Evolutionary conservation across 176 grass and related monocot genomes (phyloP), one percentile per base, ranked within the genome.

Genomic region (Themeda triandra): DNA sequence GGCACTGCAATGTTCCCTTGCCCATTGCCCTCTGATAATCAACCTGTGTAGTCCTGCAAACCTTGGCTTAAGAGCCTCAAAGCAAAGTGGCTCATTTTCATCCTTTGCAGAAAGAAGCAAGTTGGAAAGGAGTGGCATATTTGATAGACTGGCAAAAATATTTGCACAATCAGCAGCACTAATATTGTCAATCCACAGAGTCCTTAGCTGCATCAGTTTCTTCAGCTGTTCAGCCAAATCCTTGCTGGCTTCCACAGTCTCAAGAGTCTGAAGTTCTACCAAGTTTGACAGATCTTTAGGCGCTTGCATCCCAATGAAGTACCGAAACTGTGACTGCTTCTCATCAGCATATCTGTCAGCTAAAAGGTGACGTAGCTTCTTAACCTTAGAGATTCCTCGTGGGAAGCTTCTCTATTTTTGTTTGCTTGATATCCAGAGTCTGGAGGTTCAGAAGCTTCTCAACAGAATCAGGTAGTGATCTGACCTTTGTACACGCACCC

Each of bases 201-300:
- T 81, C 25, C 70, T 25, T 33, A 87, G 46, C 12, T 81, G 45
- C 62, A 35, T 68, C 25, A 87, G 10, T 81, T 82, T 76, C 60
- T 81, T 81, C 35, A 87, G 45, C 9, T 87, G 78, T 19, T 81
- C 70, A 0, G 78, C 60, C 45, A 87, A 81, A 2, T 66, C 70
- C 21, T 44, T 32, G 8, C 45, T 87, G 1, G 78, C 63, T 10
- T 81, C 59, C 19, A 87, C 32, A 1, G 85, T 87, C 62, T 87
- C 85, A 3, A 87, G 85, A 58, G 85, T 87, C 36, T 87, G 85
- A 1, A 87, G 78, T 21, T 87, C 78, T 68, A 14, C 11, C 59
- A 81, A 14, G 45, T 67, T 81, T 0, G 33, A 87, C 5, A 87
- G 27, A 4, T 42, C 62, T 75, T 87, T 87, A 27, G 85, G 85